Evolutionary conservation across 2,329 filamentous ascomycete species (phyloP).

Genomic region (Xylaria sp.): DNA sequence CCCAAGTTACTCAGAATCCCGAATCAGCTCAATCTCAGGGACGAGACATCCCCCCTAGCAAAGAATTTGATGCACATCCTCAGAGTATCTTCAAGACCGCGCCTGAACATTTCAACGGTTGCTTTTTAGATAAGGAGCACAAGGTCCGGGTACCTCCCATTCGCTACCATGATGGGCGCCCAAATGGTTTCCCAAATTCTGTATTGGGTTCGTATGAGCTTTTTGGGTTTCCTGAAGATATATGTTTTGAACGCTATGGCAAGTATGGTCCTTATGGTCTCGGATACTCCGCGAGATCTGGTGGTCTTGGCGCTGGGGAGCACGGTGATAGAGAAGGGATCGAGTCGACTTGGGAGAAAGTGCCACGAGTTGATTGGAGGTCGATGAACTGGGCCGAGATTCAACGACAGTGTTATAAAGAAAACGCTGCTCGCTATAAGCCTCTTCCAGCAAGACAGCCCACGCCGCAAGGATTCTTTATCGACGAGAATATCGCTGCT

Average conservation of each 20-base stretch:
- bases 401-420: slow-evolving; percentile 76
- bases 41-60: slow-evolving; percentile 58
- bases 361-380: slow-evolving; percentile 79
- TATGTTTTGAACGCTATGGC: slow-evolving; percentile 94
- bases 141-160: slow-evolving; percentile 75
- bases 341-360: slow-evolving; percentile 79
- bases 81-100: slow-evolving; percentile 51
- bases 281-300: slow-evolving; percentile 81
- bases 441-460: slow-evolving; percentile 54
- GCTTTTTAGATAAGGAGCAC: slow-evolving; percentile 77
- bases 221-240: slow-evolving; percentile 79
- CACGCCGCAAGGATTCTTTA: slow-evolving; percentile 62
- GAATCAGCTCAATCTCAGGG: slow-evolving; percentile 34
- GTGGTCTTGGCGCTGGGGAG: slow-evolving; percentile 86
- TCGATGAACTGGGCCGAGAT: slow-evolving; percentile 81
- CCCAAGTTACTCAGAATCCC: slow-evolving; percentile 48
- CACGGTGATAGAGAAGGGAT: slow-evolving; percentile 84
- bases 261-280: slow-evolving; percentile 89
- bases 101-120: slow-evolving; percentile 72
- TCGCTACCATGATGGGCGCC: slow-evolving; percentile 79
- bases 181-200: slow-evolving; percentile 84
- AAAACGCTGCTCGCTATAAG: slow-evolving; percentile 77
- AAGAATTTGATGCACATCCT: slow-evolving; percentile 61
- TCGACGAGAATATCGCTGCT: slow-evolving; percentile 52
- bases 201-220: slow-evolving; percentile 88